Evolutionary conservation across 2,329 filamentous ascomycete genomes (phyloP).

Genomic region (Blumeria hordei): DNA sequence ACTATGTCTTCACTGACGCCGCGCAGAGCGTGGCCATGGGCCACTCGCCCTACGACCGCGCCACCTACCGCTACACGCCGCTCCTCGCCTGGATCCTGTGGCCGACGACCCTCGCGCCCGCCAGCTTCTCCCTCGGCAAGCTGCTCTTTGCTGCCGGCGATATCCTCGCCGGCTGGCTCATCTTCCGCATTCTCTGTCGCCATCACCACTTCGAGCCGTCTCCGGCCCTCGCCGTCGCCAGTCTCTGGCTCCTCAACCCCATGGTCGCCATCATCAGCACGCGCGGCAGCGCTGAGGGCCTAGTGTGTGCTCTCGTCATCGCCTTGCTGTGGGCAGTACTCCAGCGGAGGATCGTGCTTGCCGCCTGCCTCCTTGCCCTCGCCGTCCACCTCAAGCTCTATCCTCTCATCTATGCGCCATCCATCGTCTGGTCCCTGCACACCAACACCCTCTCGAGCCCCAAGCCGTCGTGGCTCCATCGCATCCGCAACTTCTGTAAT

Average conservation of each 20-base stretch:
- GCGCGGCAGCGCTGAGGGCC: conserved; percentile 73
- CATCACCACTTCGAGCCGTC: conserved; percentile 15
- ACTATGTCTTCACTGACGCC: conserved; percentile 92
- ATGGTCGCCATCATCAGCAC: conserved; percentile 98
- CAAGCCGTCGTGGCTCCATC: neutral
- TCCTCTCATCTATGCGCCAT: conserved; percentile 79
- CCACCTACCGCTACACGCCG: conserved; percentile 93
- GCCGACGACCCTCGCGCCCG: conserved; percentile 38
- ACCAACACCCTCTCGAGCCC: conserved; percentile 16
- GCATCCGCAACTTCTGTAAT: conserved; percentile 23
- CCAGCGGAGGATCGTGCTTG: conserved; percentile 32
- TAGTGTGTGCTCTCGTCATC: conserved; percentile 66
- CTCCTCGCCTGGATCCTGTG: conserved; percentile 76
- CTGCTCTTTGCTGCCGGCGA: conserved; percentile 65
- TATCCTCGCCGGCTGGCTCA: conserved; percentile 60
- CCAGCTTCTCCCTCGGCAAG: conserved; percentile 34
- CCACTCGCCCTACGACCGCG: conserved; percentile 58
- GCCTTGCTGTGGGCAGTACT: conserved; percentile 65
- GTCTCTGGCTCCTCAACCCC: conserved; percentile 84
- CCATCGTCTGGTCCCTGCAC: conserved; percentile 63
- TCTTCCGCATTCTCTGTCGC: conserved; percentile 29
- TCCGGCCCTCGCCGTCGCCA: conserved; percentile 49
- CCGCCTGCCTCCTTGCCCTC: conserved; percentile 55
- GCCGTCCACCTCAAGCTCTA: conserved; percentile 97
- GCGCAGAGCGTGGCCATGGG: conserved; percentile 47